A percentile compares a stretch with the other conserved stretches of the same genome.
phyloP scores from a whole-genome alignment of 371 early-diverging fungal genomes.

The Haplosporangium sp. region DNA sequence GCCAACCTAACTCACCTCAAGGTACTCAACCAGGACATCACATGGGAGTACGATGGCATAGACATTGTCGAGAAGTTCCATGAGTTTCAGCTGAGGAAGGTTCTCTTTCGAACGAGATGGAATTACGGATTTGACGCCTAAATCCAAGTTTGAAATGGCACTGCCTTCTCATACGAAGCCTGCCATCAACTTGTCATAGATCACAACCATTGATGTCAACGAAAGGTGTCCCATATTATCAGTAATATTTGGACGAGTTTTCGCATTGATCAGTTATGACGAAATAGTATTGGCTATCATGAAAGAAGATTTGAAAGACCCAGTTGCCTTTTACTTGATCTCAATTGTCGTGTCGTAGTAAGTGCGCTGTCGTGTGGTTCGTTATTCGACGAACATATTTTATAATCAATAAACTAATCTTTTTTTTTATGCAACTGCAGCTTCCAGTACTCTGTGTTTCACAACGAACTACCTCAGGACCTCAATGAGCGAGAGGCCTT shows the following conservation, averaged over 20 bases:
- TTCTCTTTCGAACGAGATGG: too few relatives aligned
- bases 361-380: background rate
- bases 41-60: too few relatives aligned
- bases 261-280: slow-evolving; percentile 8
- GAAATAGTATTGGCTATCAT: background rate
- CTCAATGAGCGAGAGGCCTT: slow-evolving; percentile 16
- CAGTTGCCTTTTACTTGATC: slow-evolving; percentile 4
- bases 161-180: too few relatives aligned
- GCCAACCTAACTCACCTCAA: too few relatives aligned
- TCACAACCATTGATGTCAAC: background rate
- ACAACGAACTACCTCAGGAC: slow-evolving; percentile 1
- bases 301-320: slow-evolving; percentile 5
- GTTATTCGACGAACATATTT: too few relatives aligned
- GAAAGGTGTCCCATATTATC: background rate
- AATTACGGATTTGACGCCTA: too few relatives aligned
- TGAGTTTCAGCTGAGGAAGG: too few relatives aligned
- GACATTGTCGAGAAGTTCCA: too few relatives aligned
- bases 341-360: slow-evolving; percentile 9
- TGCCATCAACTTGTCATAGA: too few relatives aligned
- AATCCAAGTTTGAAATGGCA: too few relatives aligned
- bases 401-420: too few relatives aligned
- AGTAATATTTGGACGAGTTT: slow-evolving; percentile 6
- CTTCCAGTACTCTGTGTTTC: slow-evolving; percentile 9
- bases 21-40: too few relatives aligned
- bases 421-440: background rate